Conservation (phyloP, 2,329 filamentous ascomycete genomes). For the Apiospora malaysiana region DNA sequence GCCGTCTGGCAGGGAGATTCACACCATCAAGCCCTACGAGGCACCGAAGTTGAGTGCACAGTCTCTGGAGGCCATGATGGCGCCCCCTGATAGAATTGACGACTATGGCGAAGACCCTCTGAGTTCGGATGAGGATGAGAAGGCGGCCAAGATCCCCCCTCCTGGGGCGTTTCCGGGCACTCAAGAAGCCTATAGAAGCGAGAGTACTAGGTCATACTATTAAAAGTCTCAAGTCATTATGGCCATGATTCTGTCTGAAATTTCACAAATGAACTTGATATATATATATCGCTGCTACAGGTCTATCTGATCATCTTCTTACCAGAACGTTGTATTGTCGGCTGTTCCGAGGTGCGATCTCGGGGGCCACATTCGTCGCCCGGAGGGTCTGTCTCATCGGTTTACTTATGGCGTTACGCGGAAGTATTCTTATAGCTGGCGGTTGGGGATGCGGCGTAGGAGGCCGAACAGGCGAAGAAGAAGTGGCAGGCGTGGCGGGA, state of each 20-base stretch:
- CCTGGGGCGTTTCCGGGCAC: conserved; percentile 38
- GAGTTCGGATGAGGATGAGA: conserved; percentile 56
- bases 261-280: not conserved
- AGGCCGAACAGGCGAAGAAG: not conserved
- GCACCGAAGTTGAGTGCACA: conserved; percentile 69
- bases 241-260: not conserved
- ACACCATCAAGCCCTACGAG: conserved; percentile 71
- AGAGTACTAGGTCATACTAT: conserved; percentile 39
- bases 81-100: conserved; percentile 54
- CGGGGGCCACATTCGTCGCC: not conserved
- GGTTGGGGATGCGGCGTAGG: too few species aligned
- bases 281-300: not conserved
- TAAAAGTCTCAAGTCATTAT: conserved; percentile 27
- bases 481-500: not conserved
- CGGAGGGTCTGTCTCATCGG: too few species aligned
- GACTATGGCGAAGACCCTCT: conserved; percentile 44
- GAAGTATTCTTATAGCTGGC: not conserved
- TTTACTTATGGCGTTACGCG: too few species aligned
- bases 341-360: not conserved
- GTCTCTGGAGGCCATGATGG: conserved; percentile 66
- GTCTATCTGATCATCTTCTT: not conserved
- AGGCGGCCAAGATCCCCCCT: conserved; percentile 31
- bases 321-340: not conserved
- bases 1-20: conserved; percentile 88
- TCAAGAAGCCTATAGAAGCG: conserved; percentile 34